A percentile compares a stretch with the other conserved stretches of the same genome.
Conservation (phyloP, 2,329 filamentous ascomycete genomes). For the Xylariaceae sp. region DNA sequence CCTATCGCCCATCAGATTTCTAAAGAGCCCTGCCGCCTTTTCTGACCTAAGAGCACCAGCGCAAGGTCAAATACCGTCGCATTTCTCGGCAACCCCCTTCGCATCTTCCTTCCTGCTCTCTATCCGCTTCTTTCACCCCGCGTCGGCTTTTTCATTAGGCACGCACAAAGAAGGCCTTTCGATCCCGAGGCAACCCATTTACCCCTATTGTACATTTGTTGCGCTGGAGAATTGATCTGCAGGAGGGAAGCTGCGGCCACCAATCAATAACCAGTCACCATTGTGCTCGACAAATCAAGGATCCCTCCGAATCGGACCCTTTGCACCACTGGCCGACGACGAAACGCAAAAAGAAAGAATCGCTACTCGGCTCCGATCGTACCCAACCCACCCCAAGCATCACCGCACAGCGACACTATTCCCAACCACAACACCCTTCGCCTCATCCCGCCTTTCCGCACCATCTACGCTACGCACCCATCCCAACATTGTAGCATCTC, state of each 20-base stretch:
- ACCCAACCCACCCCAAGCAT: constrained; percentile 2
- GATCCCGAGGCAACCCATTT: too few species aligned
- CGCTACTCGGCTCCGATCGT: not conserved
- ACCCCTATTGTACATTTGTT: too few species aligned
- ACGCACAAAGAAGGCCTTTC: too few species aligned
- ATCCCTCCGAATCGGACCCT: constrained; percentile 16
- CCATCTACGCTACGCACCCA: not conserved
- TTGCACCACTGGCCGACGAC: constrained; percentile 13
- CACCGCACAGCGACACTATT: constrained; percentile 4
- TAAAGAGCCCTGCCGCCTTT: constrained; percentile 11
- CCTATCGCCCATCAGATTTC: constrained; percentile 5
- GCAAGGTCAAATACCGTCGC: constrained; percentile 16
- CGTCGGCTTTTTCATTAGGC: too few species aligned
- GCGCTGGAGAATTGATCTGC: constrained; percentile 1
- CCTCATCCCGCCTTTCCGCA: constrained; percentile 8
- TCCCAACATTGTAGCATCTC: not conserved
- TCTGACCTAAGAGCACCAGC: constrained; percentile 18
- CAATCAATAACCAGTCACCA: constrained; percentile 7
- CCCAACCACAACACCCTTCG: constrained; percentile 4
- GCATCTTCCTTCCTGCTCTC: not conserved
- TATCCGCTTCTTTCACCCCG: not conserved
- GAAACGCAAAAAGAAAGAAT: constrained; percentile 7
- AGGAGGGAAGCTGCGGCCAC: constrained; percentile 4
- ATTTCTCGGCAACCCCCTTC: not conserved
- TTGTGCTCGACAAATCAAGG: constrained; percentile 6